Evolutionary conservation across 1,139 yeast species (phyloP), one percentile per base, ranked within the genome.

Genomic region (Saccharomyces hybrid): DNA sequence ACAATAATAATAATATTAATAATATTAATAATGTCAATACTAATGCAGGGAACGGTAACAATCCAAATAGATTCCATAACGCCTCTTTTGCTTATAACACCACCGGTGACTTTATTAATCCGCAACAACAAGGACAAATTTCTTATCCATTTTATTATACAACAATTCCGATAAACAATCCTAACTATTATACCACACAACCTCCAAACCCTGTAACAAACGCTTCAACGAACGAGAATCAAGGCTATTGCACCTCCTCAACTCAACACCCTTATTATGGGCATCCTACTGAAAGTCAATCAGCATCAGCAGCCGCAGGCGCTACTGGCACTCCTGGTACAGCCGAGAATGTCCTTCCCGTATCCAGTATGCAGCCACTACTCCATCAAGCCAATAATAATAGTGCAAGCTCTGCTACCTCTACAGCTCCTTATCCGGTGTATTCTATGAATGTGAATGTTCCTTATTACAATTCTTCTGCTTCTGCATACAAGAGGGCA

Each of bases 381-480:
- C 44, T 38, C 44, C 44, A 38, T 20, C 44, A 38, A 13, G 44
- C 44, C 44, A 38, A 38, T 38, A 38, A 38, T 20, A 38, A 20
- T 14, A 34, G 14, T 20, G 6, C 44, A 38, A 38, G 13, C 13
- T 16, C 44, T 20, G 25, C 44, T 38, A 20, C 44, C 11, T 14
- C 44, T 16, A 11, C 44, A 20, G 20, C 44, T 20, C 59, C 56
- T 29, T 57, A 55, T 32, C 61, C 57, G 9, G 48, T 53, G n/a
- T 56, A 56, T 42, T 51, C 59, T 31, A 50, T 55, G 14, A 55
- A 51, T 31, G 51, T 55, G 7, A 55, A 51, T 31, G 51, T 53
- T 52, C 47, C 57, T 2, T 56, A 56, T 41, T 53, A 55, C 23
- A 41, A 50, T 32, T 38, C 44, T 11, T 20, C 44, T 9, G 20